phyloP scores from a whole-genome alignment of 2,329 filamentous ascomycete genomes.

The Curvularia eragrostidis region DNA sequence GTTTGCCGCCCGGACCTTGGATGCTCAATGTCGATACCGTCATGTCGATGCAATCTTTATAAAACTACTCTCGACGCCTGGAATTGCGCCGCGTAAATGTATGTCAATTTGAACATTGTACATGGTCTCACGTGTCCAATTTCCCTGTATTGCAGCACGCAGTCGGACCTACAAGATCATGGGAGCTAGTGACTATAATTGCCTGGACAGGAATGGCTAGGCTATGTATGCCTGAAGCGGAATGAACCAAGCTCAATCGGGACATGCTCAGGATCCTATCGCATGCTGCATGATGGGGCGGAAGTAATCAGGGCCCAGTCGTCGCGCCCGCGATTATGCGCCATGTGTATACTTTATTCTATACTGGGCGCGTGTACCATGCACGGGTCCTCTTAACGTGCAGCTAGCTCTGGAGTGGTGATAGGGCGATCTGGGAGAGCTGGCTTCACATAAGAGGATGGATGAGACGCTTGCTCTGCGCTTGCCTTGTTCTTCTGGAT shows the following conservation, averaged over 20 bases:
- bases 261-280: not conserved
- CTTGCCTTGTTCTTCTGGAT: not conserved
- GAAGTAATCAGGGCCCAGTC: not conserved
- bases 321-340: not conserved
- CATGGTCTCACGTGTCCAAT: not conserved
- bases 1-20: not conserved
- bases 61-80: not conserved
- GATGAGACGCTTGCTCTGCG: conserved; percentile 1
- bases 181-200: not conserved
- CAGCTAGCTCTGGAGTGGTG: not conserved
- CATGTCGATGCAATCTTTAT: not conserved
- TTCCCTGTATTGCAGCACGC: not conserved
- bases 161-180: not conserved
- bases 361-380: not conserved
- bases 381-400: not conserved
- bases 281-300: not conserved
- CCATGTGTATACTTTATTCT: not conserved
- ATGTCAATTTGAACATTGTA: not conserved
- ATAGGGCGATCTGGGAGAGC: not conserved
- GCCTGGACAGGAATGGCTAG: not conserved
- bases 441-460: conserved; percentile 1
- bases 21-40: not conserved
- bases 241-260: not conserved
- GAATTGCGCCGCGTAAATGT: not conserved
- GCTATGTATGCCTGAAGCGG: conserved; percentile 1